Base-by-base conservation (phyloP, 2,329 filamentous ascomycete species). In the Aspergillus sp. region DNA sequence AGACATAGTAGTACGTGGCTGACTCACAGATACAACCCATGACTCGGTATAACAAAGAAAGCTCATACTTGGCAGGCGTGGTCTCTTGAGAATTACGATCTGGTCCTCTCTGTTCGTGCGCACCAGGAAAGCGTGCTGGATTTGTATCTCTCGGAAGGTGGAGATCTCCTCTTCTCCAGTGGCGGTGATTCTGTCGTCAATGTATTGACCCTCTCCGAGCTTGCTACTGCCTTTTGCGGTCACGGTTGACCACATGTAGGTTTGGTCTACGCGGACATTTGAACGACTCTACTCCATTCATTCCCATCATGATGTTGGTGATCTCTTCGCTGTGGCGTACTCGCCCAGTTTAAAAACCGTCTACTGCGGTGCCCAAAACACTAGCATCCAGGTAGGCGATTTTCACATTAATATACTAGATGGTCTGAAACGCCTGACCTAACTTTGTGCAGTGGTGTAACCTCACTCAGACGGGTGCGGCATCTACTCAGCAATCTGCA, bases 251-350 rank as follows among this genome's bases (percentile, higher is more conserved):
- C 33, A 27, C 59, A 56, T 35, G 3, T 59, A 84, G 82, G 80
- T 96, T 43, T 99, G 95, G 95, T 89, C 87, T 66, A 90, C 93
- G 2, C 82, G 80, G 44, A 88, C 86, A 6, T 87, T 96, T 72
- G 84, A 83, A 56, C 87, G 90, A 27, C 81, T 95, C 1, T 95
- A 93, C 77, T 91, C 95, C 62, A 90, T 98, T 61, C 96, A 96
- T 79, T 96, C 92, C 62, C 89, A 88, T 49, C 93, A 96, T 75
- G 95, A 98, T 67, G 90, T 96, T 41, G 95, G 95, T 59, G 95
- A 99, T 77, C 86, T 99, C 58, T 98, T 98, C 73, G 96, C 91
- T 66, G 88, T 96, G n/a, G 89, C 89, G 1, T 97, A 96, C 74
- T 96, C 92, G 4, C 79, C 86, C 6, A 83, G 86, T 64, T 82